Conservation (phyloP, 2,329 filamentous ascomycete species). For the Septoria petroselini region DNA sequence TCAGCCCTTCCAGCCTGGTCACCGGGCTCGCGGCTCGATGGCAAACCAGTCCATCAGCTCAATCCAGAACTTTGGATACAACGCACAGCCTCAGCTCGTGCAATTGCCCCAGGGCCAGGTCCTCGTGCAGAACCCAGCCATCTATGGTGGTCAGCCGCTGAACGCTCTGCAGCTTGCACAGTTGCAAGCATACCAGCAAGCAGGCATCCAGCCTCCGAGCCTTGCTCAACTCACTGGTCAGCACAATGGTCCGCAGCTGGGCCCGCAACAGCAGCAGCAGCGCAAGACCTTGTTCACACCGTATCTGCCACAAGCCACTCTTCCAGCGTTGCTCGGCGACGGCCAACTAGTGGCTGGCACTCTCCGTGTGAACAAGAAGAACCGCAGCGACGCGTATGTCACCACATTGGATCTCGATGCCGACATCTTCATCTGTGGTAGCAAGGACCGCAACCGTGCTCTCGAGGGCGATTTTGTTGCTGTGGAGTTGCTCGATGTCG, state of each 20-base stretch:
- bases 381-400: conserved; percentile 96
- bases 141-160: conserved; percentile 81
- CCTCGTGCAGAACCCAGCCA: conserved; percentile 70
- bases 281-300: conserved; percentile 98
- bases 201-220: conserved; percentile 62
- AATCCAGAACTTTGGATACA: conserved; percentile 79
- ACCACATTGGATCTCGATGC: conserved; percentile 92
- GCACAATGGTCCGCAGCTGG: conserved; percentile 37
- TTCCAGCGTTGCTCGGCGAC: conserved; percentile 84
- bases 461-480: conserved; percentile 94
- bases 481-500: conserved; percentile 92
- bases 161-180: conserved; percentile 86
- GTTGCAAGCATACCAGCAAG: conserved; percentile 86
- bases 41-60: conserved; percentile 75
- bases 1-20: conserved; percentile 83
- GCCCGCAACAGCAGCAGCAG: conserved; percentile 76
- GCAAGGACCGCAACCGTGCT: conserved; percentile 96
- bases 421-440: conserved; percentile 99
- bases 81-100: conserved; percentile 83
- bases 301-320: conserved; percentile 89
- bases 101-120: conserved; percentile 82
- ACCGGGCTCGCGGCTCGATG: conserved; percentile 80
- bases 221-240: conserved; percentile 45
- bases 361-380: conserved; percentile 98
- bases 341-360: conserved; percentile 95